These are phyloP conservation scores for Lasiodiplodia hormozganensis DNA, from an alignment of 2,329 filamentous ascomycete species.

Conservation along the genomic window DNA sequence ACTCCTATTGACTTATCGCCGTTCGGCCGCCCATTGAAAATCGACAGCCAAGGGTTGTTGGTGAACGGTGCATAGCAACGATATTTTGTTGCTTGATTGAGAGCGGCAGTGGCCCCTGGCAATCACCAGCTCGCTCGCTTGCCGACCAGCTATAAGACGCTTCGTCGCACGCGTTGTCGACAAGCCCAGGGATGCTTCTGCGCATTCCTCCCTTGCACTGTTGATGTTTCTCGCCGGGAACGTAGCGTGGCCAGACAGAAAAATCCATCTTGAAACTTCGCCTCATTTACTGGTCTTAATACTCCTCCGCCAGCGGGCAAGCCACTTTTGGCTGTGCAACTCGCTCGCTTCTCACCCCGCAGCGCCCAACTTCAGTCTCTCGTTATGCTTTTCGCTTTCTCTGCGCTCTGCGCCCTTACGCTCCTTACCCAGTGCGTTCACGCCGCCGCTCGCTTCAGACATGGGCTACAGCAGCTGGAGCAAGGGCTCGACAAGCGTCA, in stretches of 20 bases:
- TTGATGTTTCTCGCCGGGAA: slow-evolving; percentile 17
- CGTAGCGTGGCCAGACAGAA: slow-evolving; percentile 9
- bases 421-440: slow-evolving; percentile 7
- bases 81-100: background rate
- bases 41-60: background rate
- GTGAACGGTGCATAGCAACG: background rate
- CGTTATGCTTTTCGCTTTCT: slow-evolving; percentile 16
- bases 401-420: slow-evolving; percentile 25
- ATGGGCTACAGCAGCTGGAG: slow-evolving; percentile 3
- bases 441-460: slow-evolving; percentile 12
- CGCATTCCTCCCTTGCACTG: slow-evolving; percentile 23
- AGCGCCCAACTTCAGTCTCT: background rate
- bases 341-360: slow-evolving; percentile 13
- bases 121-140: background rate
- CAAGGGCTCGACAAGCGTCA: slow-evolving; percentile 12
- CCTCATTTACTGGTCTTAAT: slow-evolving; percentile 5
- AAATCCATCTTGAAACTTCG: slow-evolving; percentile 11
- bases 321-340: slow-evolving; percentile 18
- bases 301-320: slow-evolving; percentile 7
- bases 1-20: background rate
- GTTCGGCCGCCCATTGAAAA: background rate
- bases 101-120: background rate
- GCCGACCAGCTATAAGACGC: background rate
- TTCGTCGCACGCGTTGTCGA: background rate
- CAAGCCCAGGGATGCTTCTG: slow-evolving; percentile 4